Conservation (phyloP, 768 basidiomycete species). For the Russula brevipes region DNA sequence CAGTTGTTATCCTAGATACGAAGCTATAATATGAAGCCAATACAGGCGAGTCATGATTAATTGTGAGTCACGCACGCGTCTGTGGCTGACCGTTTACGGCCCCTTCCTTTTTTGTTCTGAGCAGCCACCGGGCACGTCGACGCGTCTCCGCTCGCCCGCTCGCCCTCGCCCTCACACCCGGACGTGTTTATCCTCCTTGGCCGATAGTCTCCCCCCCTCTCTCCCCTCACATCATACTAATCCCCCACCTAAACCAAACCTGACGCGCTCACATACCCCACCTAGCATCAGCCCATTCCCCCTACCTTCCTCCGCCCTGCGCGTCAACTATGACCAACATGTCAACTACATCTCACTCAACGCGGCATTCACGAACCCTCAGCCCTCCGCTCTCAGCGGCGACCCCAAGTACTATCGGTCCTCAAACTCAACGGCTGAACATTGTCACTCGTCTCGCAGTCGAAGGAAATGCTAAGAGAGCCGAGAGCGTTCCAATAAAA, state of each 20-base stretch:
- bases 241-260: background rate
- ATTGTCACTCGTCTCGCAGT: constrained; percentile 70
- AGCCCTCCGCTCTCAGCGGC: constrained; percentile 33
- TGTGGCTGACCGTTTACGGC: constrained; percentile 12
- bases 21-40: too few species aligned
- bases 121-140: background rate
- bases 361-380: constrained; percentile 26
- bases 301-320: background rate
- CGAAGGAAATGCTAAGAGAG: constrained; percentile 65
- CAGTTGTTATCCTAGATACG: too few species aligned
- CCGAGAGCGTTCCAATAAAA: constrained; percentile 60
- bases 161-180: background rate
- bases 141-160: constrained; percentile 4
- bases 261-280: background rate
- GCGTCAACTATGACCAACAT: constrained; percentile 8
- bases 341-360: constrained; percentile 17
- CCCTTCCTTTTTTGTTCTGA: constrained; percentile 5
- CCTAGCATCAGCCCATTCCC: background rate
- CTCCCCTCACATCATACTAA: background rate
- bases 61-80: constrained; percentile 7
- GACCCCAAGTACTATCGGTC: constrained; percentile 25
- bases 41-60: too few species aligned
- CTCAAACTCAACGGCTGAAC: constrained; percentile 45
- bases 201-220: background rate
- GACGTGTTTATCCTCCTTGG: constrained; percentile 8